Conservation (phyloP, 2,329 filamentous ascomycete genomes). For the Onygenales sp. region DNA sequence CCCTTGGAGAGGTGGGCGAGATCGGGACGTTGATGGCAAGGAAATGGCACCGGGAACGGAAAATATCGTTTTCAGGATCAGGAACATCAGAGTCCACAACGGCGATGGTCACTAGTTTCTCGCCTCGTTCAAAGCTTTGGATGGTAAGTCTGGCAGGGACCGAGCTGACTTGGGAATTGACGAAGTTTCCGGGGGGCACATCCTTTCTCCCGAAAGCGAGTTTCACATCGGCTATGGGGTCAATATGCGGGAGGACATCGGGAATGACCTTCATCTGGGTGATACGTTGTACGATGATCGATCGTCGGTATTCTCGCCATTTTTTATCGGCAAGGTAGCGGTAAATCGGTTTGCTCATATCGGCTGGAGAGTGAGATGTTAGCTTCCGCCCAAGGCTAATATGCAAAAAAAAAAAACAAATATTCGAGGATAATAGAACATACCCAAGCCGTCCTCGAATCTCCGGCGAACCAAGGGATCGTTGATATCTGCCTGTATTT, state of each 20-base stretch:
- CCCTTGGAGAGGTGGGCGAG: constrained; percentile 48
- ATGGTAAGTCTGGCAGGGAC: constrained; percentile 65
- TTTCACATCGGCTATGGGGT: constrained; percentile 69
- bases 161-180: constrained; percentile 67
- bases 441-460: constrained; percentile 87
- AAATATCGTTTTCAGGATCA: constrained; percentile 62
- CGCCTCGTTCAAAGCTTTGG: constrained; percentile 73
- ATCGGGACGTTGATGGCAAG: constrained; percentile 67
- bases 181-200: constrained; percentile 66
- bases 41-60: constrained; percentile 76
- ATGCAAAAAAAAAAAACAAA: background rate
- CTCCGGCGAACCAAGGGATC: constrained; percentile 87
- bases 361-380: constrained; percentile 45
- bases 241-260: constrained; percentile 72
- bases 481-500: constrained; percentile 89
- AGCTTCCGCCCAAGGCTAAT: constrained; percentile 4
- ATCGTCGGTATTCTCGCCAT: constrained; percentile 76
- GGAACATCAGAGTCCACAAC: constrained; percentile 90
- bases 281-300: constrained; percentile 75
- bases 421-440: constrained; percentile 14
- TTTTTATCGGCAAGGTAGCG: constrained; percentile 76
- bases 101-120: constrained; percentile 72
- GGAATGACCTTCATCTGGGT: constrained; percentile 78
- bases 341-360: constrained; percentile 96
- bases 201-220: constrained; percentile 66